These are phyloP conservation scores for Spatholobus suberectus DNA, from an alignment of 306 rosid species.

Conservation along the genomic window DNA sequence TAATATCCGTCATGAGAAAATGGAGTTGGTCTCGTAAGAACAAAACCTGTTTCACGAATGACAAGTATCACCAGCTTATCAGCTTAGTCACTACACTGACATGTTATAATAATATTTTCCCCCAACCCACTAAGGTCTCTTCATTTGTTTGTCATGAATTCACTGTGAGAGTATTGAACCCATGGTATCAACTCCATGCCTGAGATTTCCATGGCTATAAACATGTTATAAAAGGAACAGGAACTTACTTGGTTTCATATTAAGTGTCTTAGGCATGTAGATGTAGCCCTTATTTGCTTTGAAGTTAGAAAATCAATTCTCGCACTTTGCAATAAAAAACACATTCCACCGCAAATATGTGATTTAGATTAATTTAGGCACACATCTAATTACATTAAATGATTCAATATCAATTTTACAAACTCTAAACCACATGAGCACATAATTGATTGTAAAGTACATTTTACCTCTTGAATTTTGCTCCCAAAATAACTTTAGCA, in stretches of 20 bases:
- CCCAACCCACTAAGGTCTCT: not conserved
- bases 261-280: not conserved
- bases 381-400: not conserved
- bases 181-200: slow-evolving; percentile 10
- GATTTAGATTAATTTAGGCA: not conserved
- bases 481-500: not conserved
- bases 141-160: not conserved
- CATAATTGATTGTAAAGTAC: not conserved
- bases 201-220: slow-evolving; percentile 25
- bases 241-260: not conserved
- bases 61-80: not conserved
- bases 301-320: not conserved
- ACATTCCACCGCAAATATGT: not conserved
- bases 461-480: slow-evolving; percentile 18
- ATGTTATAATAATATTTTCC: not conserved
- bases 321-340: not conserved
- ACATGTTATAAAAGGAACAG: not conserved
- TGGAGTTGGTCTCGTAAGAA: slow-evolving; percentile 73
- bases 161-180: not conserved
- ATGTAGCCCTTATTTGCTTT: not conserved
- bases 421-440: not conserved
- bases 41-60: slow-evolving; percentile 62
- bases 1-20: slow-evolving; percentile 66
- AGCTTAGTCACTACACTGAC: not conserved
- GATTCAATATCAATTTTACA: not conserved